Evolutionary conservation across 768 basidiomycete species (phyloP).

Genomic region (Pisolithus albus): DNA sequence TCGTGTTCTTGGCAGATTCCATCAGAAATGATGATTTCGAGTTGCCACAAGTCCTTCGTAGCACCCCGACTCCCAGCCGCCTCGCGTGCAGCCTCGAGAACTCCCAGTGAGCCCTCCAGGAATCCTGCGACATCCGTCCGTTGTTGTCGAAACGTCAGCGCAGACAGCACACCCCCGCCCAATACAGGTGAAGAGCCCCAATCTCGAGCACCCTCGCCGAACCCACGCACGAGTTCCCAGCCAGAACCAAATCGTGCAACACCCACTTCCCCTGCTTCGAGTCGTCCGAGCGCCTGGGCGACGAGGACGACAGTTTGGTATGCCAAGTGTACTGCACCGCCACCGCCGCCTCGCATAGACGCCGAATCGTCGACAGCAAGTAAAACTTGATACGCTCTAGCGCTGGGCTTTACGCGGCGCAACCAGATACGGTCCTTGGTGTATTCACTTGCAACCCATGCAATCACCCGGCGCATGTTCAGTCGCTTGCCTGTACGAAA

Average conservation of each 20-base stretch:
- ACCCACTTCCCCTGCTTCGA: constrained; percentile 93
- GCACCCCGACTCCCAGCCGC: constrained; percentile 47
- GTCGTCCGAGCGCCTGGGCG: constrained; percentile 79
- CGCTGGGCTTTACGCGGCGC: constrained; percentile 86
- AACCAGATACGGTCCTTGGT: constrained; percentile 99
- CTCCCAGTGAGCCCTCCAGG: constrained; percentile 67
- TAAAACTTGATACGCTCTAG: constrained; percentile 92
- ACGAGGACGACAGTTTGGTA: constrained; percentile 92
- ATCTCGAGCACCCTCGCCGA: constrained; percentile 70
- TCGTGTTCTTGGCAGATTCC: constrained; percentile 99
- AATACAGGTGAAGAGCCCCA: constrained; percentile 23
- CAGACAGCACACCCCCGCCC: constrained; percentile 51
- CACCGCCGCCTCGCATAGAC: constrained; percentile 57
- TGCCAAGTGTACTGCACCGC: constrained; percentile 67
- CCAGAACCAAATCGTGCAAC: constrained; percentile 85
- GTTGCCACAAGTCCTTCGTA: constrained; percentile 86
- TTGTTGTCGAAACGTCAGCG: constrained; percentile 86
- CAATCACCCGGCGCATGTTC: constrained; percentile 98
- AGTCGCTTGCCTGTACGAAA: constrained; percentile 96
- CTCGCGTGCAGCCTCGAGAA: constrained; percentile 74
- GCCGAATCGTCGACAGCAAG: constrained; percentile 93
- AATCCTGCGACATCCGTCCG: constrained; percentile 82
- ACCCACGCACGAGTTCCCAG: constrained; percentile 84
- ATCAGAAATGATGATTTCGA: constrained; percentile 97
- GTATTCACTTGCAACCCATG: constrained; percentile 97